Evolutionary conservation across 768 basidiomycete species (phyloP).

Genomic region (Suillus luteus): DNA sequence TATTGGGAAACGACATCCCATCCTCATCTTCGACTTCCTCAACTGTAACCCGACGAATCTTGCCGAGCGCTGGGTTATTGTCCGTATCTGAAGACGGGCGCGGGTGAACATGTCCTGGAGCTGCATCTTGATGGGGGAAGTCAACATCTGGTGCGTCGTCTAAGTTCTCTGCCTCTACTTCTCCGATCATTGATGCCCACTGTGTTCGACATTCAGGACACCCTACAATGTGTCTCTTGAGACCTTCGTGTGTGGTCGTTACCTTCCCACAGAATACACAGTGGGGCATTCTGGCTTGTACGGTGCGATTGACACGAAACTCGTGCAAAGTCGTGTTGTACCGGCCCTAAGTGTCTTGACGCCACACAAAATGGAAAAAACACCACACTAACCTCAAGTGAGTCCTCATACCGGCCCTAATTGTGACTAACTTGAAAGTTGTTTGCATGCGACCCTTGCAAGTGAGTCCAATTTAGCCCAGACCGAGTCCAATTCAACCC

Average conservation of each 20-base stretch:
- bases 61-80: too few species aligned
- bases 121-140: too few species aligned
- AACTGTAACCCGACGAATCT: too few species aligned
- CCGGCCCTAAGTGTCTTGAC: background rate
- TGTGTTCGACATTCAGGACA: constrained; percentile 5
- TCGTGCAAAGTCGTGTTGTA: background rate
- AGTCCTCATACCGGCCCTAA: constrained; percentile 4
- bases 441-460: too few species aligned
- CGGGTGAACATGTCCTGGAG: too few species aligned
- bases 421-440: background rate
- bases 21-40: too few species aligned
- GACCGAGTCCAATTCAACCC: too few species aligned
- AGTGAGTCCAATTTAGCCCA: too few species aligned
- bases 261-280: constrained; percentile 12
- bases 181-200: background rate
- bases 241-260: background rate
- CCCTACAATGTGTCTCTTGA: constrained; percentile 12
- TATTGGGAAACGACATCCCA: too few species aligned
- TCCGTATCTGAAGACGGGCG: too few species aligned
- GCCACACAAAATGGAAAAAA: background rate
- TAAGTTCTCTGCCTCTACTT: too few species aligned
- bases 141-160: too few species aligned
- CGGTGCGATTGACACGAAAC: background rate
- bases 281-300: background rate
- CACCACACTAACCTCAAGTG: background rate